Evolutionary conservation across 208 protist genomes (phyloP).

Genomic region (Trypanosomatidae sp.): DNA sequence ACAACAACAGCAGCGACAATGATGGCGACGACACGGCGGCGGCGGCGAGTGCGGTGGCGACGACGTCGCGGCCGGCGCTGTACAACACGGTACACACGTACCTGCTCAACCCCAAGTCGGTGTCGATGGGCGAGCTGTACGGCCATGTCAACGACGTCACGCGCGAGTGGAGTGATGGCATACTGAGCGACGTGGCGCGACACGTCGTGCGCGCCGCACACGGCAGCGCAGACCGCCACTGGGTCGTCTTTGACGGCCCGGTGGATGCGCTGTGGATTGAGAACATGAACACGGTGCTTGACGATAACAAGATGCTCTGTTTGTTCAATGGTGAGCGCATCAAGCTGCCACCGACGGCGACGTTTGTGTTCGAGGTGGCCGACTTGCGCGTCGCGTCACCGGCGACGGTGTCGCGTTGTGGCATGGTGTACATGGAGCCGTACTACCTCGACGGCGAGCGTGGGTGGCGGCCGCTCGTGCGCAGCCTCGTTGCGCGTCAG

Average conservation of each 20-base stretch:
- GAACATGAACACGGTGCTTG: slow-evolving; percentile 98
- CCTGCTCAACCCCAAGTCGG: slow-evolving; percentile 93
- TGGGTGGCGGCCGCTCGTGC: slow-evolving; percentile 80
- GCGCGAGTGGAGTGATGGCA: slow-evolving; percentile 95
- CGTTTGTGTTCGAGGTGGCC: slow-evolving; percentile 98
- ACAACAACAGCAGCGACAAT: slow-evolving; percentile 19
- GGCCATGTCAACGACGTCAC: slow-evolving; percentile 94
- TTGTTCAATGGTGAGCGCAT: slow-evolving; percentile 96
- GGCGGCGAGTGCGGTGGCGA: too few species aligned
- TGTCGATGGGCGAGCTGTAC: slow-evolving; percentile 96
- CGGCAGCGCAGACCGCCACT: slow-evolving; percentile 76
- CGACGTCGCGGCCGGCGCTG: slow-evolving; percentile 28
- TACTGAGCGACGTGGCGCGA: slow-evolving; percentile 91
- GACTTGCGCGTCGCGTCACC: slow-evolving; percentile 96
- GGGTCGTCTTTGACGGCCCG: slow-evolving; percentile 97
- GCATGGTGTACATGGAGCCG: slow-evolving; percentile 97
- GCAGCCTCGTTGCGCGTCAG: slow-evolving; percentile 45
- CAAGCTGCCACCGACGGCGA: slow-evolving; percentile 86
- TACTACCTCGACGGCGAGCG: slow-evolving; percentile 82
- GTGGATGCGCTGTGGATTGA: slow-evolving; percentile 99
- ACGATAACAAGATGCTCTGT: slow-evolving; percentile 98
- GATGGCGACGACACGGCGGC: too few species aligned
- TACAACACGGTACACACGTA: slow-evolving; percentile 76
- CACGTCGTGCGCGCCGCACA: slow-evolving; percentile 64
- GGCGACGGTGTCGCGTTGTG: slow-evolving; percentile 97